Conservation (phyloP, 1,284 basidiomycete genomes). For the Ceratobasidium sp. region DNA sequence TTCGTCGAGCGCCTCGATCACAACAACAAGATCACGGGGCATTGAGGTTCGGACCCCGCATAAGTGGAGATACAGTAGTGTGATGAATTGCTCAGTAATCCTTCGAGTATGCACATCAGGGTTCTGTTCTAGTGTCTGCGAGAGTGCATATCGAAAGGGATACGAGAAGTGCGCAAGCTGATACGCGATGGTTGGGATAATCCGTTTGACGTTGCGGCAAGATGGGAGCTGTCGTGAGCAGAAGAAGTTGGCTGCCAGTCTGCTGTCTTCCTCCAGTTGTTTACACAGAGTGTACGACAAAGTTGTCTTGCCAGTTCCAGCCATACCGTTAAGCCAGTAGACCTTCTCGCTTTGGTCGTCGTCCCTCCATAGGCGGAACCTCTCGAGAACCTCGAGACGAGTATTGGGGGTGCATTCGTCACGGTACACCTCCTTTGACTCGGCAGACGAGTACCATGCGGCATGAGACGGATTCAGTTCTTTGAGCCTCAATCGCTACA, state of each 20-base stretch:
- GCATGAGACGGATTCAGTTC: background rate
- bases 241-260: background rate
- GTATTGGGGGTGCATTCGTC: slow-evolving; percentile 2
- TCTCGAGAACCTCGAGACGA: background rate
- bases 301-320: background rate
- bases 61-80: background rate
- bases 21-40: background rate
- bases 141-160: background rate
- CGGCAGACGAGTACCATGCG: slow-evolving; percentile 6
- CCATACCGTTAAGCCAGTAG: slow-evolving; percentile 21
- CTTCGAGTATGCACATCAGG: background rate
- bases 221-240: background rate
- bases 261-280: background rate
- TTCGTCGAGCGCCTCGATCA: slow-evolving; percentile 1
- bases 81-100: background rate
- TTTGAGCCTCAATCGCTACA: too few species aligned
- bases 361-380: background rate
- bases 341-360: background rate
- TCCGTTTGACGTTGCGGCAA: background rate
- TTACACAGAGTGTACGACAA: background rate
- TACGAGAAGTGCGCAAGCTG: background rate
- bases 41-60: background rate
- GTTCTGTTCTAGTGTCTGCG: background rate
- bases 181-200: slow-evolving; percentile 6
- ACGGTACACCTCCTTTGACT: background rate